Base-by-base conservation (phyloP, 177 flowering plant genomes). In the Vitis hybrid region DNA sequence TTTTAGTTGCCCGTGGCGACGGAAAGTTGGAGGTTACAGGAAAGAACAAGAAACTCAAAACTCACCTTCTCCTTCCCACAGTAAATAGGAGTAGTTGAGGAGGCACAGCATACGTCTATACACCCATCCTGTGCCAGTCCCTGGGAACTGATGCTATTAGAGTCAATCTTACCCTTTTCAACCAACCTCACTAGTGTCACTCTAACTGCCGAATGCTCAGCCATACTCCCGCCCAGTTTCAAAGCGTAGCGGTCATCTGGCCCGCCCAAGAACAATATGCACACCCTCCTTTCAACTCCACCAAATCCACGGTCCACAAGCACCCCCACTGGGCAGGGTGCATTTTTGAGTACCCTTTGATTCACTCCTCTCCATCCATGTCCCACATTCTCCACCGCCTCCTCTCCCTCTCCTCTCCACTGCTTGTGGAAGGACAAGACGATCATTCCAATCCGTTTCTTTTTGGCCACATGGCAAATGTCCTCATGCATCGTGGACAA, bases 401-500 rank as follows among this genome's bases (percentile, higher is more conserved):
- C 82, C 4, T 79, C 81, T 0, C 52, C 74, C 14, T 50, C 81
- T 17, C 57, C 66, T 40, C 59, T 77, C 81, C 84, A 79, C 10
- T 74, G 81, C 60, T 79, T 86, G 64, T 87, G 87, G 59, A 89
- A 89, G 2, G 88, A 91, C 26, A 91, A 66, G 13, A 89, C 67
- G 40, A 88, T 79, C 83, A 88, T 74, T 0, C 81, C 67, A 60
- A 67, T 86, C 52, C 69, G 65, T 78, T 88, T 89, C 0, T 73
- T 75, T 48, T 81, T 83, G 2, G 88, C 91, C 17, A 78, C 79
- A 21, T 72, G 70, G 79, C 86, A 89, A 1, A 89, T 81, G 54
- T 91, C 97, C 75, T 91, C 86, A 58, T 89, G 92, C 86, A 91
- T 89, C 4, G 79, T 80, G 1, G 82, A 1, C 70, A 89, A 34